Evolutionary conservation across 495 filamentous ascomycete species (phyloP), one percentile per base, ranked within the genome.

Genomic region (Neurospora discreta): DNA sequence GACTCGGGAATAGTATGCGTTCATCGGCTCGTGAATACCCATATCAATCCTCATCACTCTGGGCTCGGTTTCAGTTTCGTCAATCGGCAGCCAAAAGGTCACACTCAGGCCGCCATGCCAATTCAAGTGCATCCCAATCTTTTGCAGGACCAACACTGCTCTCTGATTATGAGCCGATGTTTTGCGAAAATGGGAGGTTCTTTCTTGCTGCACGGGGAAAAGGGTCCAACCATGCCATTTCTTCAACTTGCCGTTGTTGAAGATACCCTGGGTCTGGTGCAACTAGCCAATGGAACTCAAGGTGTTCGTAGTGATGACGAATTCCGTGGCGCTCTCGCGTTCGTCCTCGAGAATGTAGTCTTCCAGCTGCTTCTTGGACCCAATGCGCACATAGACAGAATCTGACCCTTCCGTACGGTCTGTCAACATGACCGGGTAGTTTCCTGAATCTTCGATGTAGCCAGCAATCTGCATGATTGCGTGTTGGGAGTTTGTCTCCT

Each of bases 201-300:
- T 36, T 65, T 18, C 15, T 65, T 65, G 52, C 36, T 41, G 20
- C 38, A 69, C 38, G 3, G 42, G 18, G 42, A 60, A 36, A 15
- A 38, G 70, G 42, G 26, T 65, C 70, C 39, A 71, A 9, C 20
- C 70, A 36, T 71, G 70, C 39, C 58, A 71, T 23, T 23, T 68
- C 20, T 23, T 20, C 58, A 71, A 23, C 20, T 42, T 16, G 42
- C 70, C 70, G 11, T 46, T 65, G 39, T 68, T 16, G 38, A 71
- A 68, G 15, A 71, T 46, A 33, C 70, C 70, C 23, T 71, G 70
- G 15, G 67, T 39, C 26, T 33, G 52, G 52, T 65, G 52, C 52
- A 65, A 65, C 52, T 65, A 65, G 26, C 52, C 52, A 18, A 18
- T 65, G 52, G 52, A 4, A 65, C 52, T 65, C 52, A 65, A 30